Evolutionary conservation across 2,329 filamentous ascomycete genomes (phyloP), one percentile per base, ranked within the genome.

Genomic region (Fusarium domesticum): DNA sequence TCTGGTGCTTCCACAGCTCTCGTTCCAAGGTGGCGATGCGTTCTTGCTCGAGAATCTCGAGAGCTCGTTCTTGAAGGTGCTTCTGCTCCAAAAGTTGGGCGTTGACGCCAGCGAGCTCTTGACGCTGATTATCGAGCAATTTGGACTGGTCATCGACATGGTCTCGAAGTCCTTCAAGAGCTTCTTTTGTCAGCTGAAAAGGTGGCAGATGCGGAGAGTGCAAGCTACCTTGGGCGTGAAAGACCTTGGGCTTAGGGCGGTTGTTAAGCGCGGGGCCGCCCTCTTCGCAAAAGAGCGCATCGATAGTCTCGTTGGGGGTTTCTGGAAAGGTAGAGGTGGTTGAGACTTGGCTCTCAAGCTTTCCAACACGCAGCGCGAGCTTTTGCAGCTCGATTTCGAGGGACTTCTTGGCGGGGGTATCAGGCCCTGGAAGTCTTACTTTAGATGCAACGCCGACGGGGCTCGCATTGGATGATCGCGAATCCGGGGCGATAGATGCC

Each of bases 1-100:
- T 93, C 66, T 96, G 91, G 64, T 96, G 91, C 71, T 97, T 97
- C 75, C 87, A 90, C 47, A 98, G 77, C 69, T 98, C 93, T 47
- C 92, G 83, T 71, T 97, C 92, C 32, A 97, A 77, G 28, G 89
- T 84, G 42, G 88, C 85, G 53, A 97, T 92, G 57, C 93, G 90
- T 66, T 90, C 84, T 54, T 87, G 82, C 68, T 96, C 90, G 41
- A 95, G 85, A 50, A 86, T 81, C 57, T 86, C 85, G 43, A 96
- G 83, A 23, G 89, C 87, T 62, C 83, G 81, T 67, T 91, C 87
- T 64, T 95, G 89, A 51, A 90, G 80, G 62, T 86, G 83, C 67
- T 93, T 89, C 64, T 96, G 89, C 68, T 91, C 82, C 45, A 88
- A 78, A 40, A 97, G 78, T 67, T 95, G 89, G 48, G 87, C 84